Percentiles rank a stretch among this genome's conserved stretches.
phyloP scores from a whole-genome alignment of 2,329 filamentous ascomycete genomes.

The Stagonosporopsis chrysanthemi region DNA sequence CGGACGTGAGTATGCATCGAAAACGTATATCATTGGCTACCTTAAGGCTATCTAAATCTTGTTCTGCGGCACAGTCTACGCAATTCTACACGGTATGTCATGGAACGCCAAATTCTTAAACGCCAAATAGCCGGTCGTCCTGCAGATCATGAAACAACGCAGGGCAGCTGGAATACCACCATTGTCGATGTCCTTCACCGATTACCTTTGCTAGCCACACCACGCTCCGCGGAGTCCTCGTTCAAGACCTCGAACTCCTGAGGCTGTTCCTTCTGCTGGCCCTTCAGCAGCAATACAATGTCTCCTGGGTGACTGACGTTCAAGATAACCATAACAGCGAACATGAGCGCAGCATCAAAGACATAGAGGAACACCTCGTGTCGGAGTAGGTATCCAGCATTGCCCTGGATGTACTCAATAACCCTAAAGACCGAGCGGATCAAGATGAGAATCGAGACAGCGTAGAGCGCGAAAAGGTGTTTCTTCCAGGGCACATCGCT shows the following conservation, averaged over 20 bases:
- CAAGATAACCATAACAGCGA: constrained; percentile 52
- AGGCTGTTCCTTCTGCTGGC: constrained; percentile 1
- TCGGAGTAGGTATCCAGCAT: constrained; percentile 53
- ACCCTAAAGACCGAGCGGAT: constrained; percentile 59
- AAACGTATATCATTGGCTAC: not conserved
- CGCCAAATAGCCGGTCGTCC: not conserved
- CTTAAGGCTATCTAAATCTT: not conserved
- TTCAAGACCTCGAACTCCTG: constrained; percentile 5
- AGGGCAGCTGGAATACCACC: not conserved
- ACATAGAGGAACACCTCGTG: constrained; percentile 56
- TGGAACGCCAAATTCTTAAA: not conserved
- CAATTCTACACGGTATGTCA: not conserved
- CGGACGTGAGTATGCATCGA: not conserved
- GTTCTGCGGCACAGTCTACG: not conserved
- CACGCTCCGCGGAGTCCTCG: constrained; percentile 2
- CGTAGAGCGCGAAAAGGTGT: constrained; percentile 55
- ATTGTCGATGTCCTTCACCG: not conserved
- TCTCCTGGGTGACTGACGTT: constrained; percentile 48
- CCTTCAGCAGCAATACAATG: constrained; percentile 21
- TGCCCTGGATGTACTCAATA: constrained; percentile 57
- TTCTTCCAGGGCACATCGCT: constrained; percentile 35
- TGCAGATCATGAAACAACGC: not conserved
- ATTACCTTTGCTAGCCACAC: not conserved
- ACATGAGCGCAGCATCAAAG: constrained; percentile 57
- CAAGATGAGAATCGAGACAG: constrained; percentile 56